These are phyloP conservation scores for Mycena olivaceomarginata DNA, from an alignment of 768 basidiomycete species.

Conservation along the genomic window DNA sequence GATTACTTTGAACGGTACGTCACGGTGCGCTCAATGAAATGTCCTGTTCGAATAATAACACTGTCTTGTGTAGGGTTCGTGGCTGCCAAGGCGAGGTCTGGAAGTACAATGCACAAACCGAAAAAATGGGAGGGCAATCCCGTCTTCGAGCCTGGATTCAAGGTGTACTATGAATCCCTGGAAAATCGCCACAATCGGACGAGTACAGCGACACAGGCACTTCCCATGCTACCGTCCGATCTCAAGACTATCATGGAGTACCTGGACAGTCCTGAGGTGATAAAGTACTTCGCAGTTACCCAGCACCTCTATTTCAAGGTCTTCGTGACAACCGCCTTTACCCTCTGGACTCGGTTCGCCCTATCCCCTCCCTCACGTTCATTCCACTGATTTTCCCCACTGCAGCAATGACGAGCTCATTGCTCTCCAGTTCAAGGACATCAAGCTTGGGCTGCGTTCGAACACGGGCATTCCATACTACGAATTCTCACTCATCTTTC, in stretches of 20 bases:
- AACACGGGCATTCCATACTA: slow-evolving; percentile 29
- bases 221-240: slow-evolving; percentile 47
- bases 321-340: slow-evolving; percentile 45
- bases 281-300: slow-evolving; percentile 2
- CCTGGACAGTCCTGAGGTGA: background rate
- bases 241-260: slow-evolving; percentile 42
- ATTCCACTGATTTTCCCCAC: too few relatives aligned
- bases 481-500: slow-evolving; percentile 45
- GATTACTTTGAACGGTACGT: slow-evolving; percentile 43
- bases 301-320: slow-evolving; percentile 44
- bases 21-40: background rate
- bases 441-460: slow-evolving; percentile 28
- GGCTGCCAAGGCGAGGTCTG: slow-evolving; percentile 46
- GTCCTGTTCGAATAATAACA: background rate
- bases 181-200: slow-evolving; percentile 43
- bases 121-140: slow-evolving; percentile 44
- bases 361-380: too few relatives aligned
- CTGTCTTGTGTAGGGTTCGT: slow-evolving; percentile 20
- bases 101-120: slow-evolving; percentile 38
- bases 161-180: slow-evolving; percentile 43
- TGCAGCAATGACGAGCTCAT: slow-evolving; percentile 43
- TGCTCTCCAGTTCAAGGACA: slow-evolving; percentile 33
- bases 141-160: slow-evolving; percentile 44
- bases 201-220: slow-evolving; percentile 39
- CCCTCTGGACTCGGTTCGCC: slow-evolving; percentile 43